Percentiles rank a stretch among this genome's conserved stretches.
phyloP scores from a whole-genome alignment of 2,329 filamentous ascomycete genomes.

The Clarireedia sp. region DNA sequence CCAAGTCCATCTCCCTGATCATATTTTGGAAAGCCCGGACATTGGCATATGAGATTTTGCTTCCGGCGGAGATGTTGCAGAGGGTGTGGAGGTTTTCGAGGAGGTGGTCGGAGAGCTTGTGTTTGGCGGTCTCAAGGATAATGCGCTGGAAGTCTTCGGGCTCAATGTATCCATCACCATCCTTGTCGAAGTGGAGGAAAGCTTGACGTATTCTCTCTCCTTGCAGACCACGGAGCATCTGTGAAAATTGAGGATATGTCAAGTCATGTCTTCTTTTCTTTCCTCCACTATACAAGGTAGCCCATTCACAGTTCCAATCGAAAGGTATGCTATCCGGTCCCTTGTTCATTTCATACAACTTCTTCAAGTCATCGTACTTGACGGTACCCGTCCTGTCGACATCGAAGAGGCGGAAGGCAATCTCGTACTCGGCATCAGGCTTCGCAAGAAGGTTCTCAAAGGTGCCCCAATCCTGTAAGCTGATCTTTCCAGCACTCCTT shows the following conservation, averaged over 20 bases:
- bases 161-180: constrained; percentile 90
- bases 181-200: constrained; percentile 84
- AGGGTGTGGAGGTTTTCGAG: constrained; percentile 84
- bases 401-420: constrained; percentile 95
- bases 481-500: constrained; percentile 63
- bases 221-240: constrained; percentile 94
- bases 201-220: constrained; percentile 94
- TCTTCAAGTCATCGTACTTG: constrained; percentile 82
- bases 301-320: constrained; percentile 97
- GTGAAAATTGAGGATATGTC: constrained; percentile 93
- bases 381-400: constrained; percentile 74
- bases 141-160: constrained; percentile 95
- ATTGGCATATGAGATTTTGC: constrained; percentile 95
- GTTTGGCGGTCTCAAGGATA: constrained; percentile 82
- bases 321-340: constrained; percentile 80
- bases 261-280: constrained; percentile 83
- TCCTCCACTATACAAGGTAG: constrained; percentile 83
- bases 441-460: constrained; percentile 93
- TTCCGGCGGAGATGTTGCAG: constrained; percentile 86
- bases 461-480: constrained; percentile 76
- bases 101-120: constrained; percentile 96
- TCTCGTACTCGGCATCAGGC: constrained; percentile 96
- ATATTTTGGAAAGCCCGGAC: constrained; percentile 97
- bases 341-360: constrained; percentile 82
- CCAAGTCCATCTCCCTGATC: constrained; percentile 94